Percentiles rank a stretch among this genome's conserved stretches.
Evolutionary conservation across 371 early-diverging fungal genomes (phyloP).

Genomic region (Syncephalis plumigaleata): DNA sequence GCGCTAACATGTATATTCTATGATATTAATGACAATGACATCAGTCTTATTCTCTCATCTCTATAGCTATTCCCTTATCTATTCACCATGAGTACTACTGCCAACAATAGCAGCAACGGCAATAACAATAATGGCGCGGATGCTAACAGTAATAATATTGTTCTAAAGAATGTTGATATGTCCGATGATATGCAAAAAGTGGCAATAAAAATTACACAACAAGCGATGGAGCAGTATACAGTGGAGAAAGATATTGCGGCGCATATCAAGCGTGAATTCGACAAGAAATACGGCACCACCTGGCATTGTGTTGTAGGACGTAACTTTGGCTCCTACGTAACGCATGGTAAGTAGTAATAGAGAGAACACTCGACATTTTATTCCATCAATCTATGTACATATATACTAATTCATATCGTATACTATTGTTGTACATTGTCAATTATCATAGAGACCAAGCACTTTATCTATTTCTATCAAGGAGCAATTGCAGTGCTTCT

Average conservation of each 20-base stretch:
- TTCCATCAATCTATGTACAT: too few species aligned
- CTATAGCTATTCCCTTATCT: too few species aligned
- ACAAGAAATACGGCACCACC: slow-evolving; percentile 90
- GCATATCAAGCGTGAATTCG: slow-evolving; percentile 93
- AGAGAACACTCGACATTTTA: not conserved
- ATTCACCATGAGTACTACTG: too few species aligned
- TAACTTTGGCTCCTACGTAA: slow-evolving; percentile 95
- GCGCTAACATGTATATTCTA: too few species aligned
- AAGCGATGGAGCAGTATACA: slow-evolving; percentile 84
- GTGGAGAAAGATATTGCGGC: slow-evolving; percentile 96
- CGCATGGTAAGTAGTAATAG: slow-evolving; percentile 67
- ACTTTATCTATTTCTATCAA: slow-evolving; percentile 96
- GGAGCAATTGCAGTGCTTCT: slow-evolving; percentile 89
- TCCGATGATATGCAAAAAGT: slow-evolving; percentile 92
- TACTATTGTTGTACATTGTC: not conserved
- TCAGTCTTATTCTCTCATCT: too few species aligned
- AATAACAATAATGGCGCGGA: slow-evolving; percentile 8
- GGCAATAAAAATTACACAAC: slow-evolving; percentile 78
- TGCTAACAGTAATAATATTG: slow-evolving; percentile 47
- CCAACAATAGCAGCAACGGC: too few species aligned
- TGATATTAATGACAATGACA: too few species aligned
- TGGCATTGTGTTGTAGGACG: slow-evolving; percentile 98
- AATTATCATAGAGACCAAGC: slow-evolving; percentile 51
- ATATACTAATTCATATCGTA: too few species aligned
- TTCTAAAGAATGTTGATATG: slow-evolving; percentile 97